phyloP scores from a whole-genome alignment of 164 flowering plant genomes.

The Malania oleifera region DNA sequence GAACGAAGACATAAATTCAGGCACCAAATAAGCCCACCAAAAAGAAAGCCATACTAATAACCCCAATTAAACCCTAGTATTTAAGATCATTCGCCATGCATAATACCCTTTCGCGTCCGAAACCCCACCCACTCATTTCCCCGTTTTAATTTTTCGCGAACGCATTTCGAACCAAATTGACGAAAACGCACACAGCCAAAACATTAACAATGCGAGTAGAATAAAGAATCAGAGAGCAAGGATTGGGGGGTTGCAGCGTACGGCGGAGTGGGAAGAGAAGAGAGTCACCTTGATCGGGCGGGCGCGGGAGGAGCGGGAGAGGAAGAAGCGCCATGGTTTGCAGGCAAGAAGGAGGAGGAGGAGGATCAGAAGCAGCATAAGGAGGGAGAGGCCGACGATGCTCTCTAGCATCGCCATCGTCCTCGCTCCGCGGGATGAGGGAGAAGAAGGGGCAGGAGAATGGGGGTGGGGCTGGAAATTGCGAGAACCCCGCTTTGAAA shows the following conservation, averaged over 20 bases:
- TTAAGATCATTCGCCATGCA: no score
- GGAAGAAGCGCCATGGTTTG: constrained; percentile 78
- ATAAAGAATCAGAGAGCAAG: background rate
- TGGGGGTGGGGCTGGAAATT: constrained; percentile 21
- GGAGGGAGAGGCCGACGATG: constrained; percentile 42
- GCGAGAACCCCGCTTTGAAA: constrained; percentile 67
- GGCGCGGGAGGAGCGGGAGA: constrained; percentile 23
- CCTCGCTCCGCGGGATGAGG: constrained; percentile 24
- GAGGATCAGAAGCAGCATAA: constrained; percentile 58
- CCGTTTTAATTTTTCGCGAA: no score
- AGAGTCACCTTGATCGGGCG: constrained; percentile 49
- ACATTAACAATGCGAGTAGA: constrained; percentile 1
- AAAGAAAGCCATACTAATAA: no score
- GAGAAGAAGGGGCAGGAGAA: constrained; percentile 10
- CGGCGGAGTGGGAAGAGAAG: background rate
- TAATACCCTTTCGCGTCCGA: no score
- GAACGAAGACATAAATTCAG: no score
- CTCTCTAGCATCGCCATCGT: constrained; percentile 42
- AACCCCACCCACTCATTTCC: no score
- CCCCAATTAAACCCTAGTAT: no score
- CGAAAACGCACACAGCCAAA: no score
- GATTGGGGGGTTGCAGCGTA: no score
- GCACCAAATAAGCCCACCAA: no score
- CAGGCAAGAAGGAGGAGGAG: constrained; percentile 55
- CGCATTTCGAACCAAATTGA: no score